Evolutionary conservation across 2,329 filamentous ascomycete genomes (phyloP).

Genomic region (Colletotrichum lentis): DNA sequence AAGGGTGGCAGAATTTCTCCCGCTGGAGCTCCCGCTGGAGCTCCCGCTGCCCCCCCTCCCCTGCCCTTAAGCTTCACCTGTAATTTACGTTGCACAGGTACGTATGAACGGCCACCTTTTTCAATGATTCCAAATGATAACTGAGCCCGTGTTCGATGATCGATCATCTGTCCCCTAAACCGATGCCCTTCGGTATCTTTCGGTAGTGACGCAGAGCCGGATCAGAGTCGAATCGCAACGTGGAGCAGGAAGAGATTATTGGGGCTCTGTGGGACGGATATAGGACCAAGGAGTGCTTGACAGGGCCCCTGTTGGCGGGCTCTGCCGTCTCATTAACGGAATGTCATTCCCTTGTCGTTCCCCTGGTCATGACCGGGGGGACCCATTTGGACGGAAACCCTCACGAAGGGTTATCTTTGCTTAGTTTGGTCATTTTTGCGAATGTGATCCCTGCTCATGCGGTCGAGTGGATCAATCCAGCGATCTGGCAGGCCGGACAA

Average conservation of each 20-base stretch:
- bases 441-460: slow-evolving; percentile 31
- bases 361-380: slow-evolving; percentile 20
- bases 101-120: slow-evolving; percentile 9
- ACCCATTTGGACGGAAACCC: slow-evolving; percentile 33
- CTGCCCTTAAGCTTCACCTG: slow-evolving; percentile 14
- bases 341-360: slow-evolving; percentile 14
- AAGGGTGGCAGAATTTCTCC: slow-evolving; percentile 24
- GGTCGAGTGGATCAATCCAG: slow-evolving; percentile 30
- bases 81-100: slow-evolving; percentile 17
- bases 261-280: slow-evolving; percentile 17
- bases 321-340: slow-evolving; percentile 38
- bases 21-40: slow-evolving; percentile 1
- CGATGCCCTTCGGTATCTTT: slow-evolving; percentile 25
- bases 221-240: slow-evolving; percentile 34
- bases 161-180: slow-evolving; percentile 11
- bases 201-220: slow-evolving; percentile 32
- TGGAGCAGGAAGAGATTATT: slow-evolving; percentile 22
- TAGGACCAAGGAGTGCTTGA: slow-evolving; percentile 19
- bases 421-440: slow-evolving; percentile 36
- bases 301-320: slow-evolving; percentile 34
- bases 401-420: slow-evolving; percentile 34
- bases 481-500: slow-evolving; percentile 37
- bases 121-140: slow-evolving; percentile 16
- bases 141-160: slow-evolving; percentile 11
- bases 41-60: not conserved